Percentiles rank a stretch among this genome's conserved stretches.
Conservation (phyloP, 225 moss, liverwort and hornwort species). For the Anthoceros angustus region DNA sequence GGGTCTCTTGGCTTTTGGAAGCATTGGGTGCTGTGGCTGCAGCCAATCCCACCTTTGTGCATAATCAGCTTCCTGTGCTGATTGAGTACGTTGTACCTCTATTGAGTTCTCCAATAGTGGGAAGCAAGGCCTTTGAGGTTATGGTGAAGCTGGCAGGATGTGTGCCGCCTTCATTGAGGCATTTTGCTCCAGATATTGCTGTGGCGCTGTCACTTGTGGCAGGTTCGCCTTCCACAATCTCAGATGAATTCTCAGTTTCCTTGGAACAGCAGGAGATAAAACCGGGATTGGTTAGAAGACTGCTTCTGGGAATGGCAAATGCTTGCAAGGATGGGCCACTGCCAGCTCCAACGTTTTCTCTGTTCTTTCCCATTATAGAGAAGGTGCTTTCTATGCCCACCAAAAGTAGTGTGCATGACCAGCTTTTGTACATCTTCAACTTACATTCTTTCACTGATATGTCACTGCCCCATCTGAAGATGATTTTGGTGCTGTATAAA, state of each 20-base stretch:
- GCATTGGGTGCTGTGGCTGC: constrained; percentile 63
- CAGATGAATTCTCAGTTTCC: constrained; percentile 41
- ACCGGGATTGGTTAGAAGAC: constrained; percentile 70
- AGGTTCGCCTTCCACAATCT: constrained; percentile 26
- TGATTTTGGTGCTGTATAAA: constrained; percentile 83
- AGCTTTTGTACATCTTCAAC: constrained; percentile 52
- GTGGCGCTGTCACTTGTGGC: constrained; percentile 70
- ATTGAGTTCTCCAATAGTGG: constrained; percentile 67
- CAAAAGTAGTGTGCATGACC: constrained; percentile 78
- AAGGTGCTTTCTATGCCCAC: constrained; percentile 43
- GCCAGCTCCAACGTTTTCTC: constrained; percentile 73
- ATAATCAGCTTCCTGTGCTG: constrained; percentile 77
- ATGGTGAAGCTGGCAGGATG: constrained; percentile 68
- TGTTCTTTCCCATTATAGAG: constrained; percentile 92
- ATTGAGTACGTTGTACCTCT: constrained; percentile 82
- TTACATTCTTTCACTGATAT: constrained; percentile 63
- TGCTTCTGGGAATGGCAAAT: constrained; percentile 56
- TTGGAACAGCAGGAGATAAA: constrained; percentile 20
- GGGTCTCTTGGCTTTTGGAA: constrained; percentile 50
- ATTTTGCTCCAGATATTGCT: constrained; percentile 81
- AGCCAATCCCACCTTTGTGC: constrained; percentile 69
- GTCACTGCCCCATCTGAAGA: constrained; percentile 62
- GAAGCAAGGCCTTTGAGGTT: constrained; percentile 52
- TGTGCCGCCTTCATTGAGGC: constrained; percentile 56
- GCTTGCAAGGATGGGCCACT: constrained; percentile 89